Percentiles rank a stretch among this genome's conserved stretches.
Conservation (phyloP, 2,329 filamentous ascomycete species). For the Hymenoscyphus linearis region DNA sequence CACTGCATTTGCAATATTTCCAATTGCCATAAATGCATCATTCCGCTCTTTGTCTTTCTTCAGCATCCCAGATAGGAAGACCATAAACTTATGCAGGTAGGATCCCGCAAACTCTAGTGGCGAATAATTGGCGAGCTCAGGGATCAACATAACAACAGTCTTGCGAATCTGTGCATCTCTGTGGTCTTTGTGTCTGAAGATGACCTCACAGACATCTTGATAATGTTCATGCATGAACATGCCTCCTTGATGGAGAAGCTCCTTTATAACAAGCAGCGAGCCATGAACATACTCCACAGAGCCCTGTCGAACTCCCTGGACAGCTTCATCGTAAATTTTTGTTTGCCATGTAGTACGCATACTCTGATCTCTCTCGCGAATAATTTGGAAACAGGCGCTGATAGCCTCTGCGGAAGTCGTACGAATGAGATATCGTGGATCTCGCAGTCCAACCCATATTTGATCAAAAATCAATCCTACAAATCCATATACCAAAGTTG, state of each 20-base stretch:
- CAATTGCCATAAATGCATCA: constrained; percentile 91
- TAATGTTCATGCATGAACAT: constrained; percentile 99
- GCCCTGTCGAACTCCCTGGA: constrained; percentile 70
- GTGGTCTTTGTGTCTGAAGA: constrained; percentile 89
- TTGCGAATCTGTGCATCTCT: constrained; percentile 81
- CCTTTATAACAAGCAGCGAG: constrained; percentile 87
- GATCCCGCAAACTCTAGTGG: constrained; percentile 82
- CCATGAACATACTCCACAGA: constrained; percentile 88
- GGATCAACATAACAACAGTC: constrained; percentile 87
- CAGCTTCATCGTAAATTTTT: constrained; percentile 83
- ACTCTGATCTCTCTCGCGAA: constrained; percentile 83
- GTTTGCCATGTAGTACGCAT: constrained; percentile 85
- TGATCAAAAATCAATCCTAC: constrained; percentile 93
- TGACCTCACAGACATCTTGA: constrained; percentile 85
- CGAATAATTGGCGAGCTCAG: constrained; percentile 86
- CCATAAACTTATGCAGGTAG: constrained; percentile 94
- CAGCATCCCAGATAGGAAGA: constrained; percentile 86
- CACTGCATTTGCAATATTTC: constrained; percentile 92
- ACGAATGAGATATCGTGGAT: constrained; percentile 84
- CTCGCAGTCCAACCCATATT: constrained; percentile 90
- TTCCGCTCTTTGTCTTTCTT: constrained; percentile 94
- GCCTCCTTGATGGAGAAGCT: constrained; percentile 86
- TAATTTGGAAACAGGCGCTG: constrained; percentile 92
- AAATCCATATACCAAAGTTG: constrained; percentile 92
- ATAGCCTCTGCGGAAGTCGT: constrained; percentile 90